Conservation (phyloP, 192 early-diverging fungal species). For the Coemansia sp. region DNA sequence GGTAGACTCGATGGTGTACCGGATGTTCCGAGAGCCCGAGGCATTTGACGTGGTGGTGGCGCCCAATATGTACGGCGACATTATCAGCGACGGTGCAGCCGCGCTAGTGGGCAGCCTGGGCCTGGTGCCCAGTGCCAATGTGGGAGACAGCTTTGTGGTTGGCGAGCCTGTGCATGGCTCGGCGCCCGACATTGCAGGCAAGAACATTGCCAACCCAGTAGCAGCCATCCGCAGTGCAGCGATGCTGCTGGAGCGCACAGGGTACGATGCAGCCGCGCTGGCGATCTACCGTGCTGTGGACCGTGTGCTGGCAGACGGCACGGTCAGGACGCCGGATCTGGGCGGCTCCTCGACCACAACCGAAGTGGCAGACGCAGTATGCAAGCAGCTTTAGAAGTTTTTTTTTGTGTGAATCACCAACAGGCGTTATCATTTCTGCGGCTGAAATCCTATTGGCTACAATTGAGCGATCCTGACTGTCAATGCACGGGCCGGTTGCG, state of each 20-base stretch:
- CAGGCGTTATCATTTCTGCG: constrained; percentile 2
- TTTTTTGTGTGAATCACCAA: constrained; percentile 12
- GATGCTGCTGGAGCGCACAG: constrained; percentile 86
- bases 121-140: constrained; percentile 93
- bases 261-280: constrained; percentile 66
- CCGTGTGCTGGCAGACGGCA: constrained; percentile 63
- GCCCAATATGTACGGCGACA: constrained; percentile 98
- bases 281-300: constrained; percentile 86
- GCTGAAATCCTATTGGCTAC: constrained; percentile 4
- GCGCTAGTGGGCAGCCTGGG: constrained; percentile 94
- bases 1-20: constrained; percentile 98
- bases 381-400: constrained; percentile 59
- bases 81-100: constrained; percentile 95
- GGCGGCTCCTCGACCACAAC: constrained; percentile 83
- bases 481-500: constrained; percentile 1
- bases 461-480: constrained; percentile 10
- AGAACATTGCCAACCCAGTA: constrained; percentile 95
- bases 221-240: constrained; percentile 93
- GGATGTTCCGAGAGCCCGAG: constrained; percentile 96
- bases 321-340: constrained; percentile 78
- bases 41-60: constrained; percentile 95
- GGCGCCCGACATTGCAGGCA: constrained; percentile 96
- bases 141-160: constrained; percentile 92
- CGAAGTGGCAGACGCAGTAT: constrained; percentile 80
- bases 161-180: constrained; percentile 97